Evolutionary conservation across 108 stramenopile species (phyloP).

Genomic region (Skeletonema costatum): DNA sequence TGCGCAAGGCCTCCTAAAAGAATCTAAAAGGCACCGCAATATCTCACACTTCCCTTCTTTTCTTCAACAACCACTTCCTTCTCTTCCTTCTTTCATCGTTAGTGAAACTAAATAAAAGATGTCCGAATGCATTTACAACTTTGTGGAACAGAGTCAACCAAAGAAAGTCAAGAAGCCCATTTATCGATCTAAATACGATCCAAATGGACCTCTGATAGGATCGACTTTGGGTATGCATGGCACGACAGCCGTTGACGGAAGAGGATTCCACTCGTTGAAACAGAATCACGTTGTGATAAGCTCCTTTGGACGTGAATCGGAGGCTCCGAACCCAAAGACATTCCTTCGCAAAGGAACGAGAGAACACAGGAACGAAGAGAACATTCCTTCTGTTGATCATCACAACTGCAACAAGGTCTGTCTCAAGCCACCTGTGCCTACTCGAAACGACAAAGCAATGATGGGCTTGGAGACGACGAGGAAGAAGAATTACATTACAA

Average conservation of each 20-base stretch:
- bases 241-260: constrained; percentile 51
- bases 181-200: constrained; percentile 67
- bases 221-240: constrained; percentile 72
- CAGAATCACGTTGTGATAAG: constrained; percentile 50
- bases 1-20: no score
- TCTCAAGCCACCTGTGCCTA: constrained; percentile 55
- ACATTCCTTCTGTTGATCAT: constrained; percentile 23
- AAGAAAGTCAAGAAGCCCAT: constrained; percentile 46
- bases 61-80: no score
- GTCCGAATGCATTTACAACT: constrained; percentile 61
- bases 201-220: constrained; percentile 46
- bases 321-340: constrained; percentile 42
- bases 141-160: constrained; percentile 52
- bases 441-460: constrained; percentile 50
- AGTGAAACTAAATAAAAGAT: no score
- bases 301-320: constrained; percentile 46
- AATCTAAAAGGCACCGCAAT: no score
- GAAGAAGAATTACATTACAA: constrained; percentile 65
- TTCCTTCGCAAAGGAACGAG: constrained; percentile 54
- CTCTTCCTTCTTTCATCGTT: no score
- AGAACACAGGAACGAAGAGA: constrained; percentile 10
- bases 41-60: no score
- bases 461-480: constrained; percentile 59
- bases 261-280: constrained; percentile 52
- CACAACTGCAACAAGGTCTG: constrained; percentile 32